Conservation (phyloP, 1,284 basidiomycete species). For the Fomitopsis palustris region DNA sequence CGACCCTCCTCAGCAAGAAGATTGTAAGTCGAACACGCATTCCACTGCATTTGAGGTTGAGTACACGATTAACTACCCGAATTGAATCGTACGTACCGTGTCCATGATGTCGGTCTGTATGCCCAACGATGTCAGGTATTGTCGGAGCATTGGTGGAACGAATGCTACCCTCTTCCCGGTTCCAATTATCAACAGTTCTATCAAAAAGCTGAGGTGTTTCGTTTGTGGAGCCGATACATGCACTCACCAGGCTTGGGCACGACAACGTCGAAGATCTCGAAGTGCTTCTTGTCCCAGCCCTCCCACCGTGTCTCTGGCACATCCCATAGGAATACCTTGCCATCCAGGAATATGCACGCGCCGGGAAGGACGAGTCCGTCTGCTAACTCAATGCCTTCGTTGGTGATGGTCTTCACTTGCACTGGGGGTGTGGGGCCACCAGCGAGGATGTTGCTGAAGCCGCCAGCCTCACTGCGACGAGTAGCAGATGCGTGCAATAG, state of each 20-base stretch:
- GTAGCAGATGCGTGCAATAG: slow-evolving; percentile 12
- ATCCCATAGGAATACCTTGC: slow-evolving; percentile 89
- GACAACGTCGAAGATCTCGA: slow-evolving; percentile 78
- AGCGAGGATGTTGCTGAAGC: slow-evolving; percentile 68
- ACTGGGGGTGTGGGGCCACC: slow-evolving; percentile 66
- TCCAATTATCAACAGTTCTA: slow-evolving; percentile 89
- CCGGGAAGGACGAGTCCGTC: slow-evolving; percentile 79
- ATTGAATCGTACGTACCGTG: slow-evolving; percentile 67
- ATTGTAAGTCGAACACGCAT: slow-evolving; percentile 95
- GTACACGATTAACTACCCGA: background rate
- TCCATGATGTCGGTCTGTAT: slow-evolving; percentile 95
- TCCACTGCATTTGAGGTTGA: slow-evolving; percentile 51
- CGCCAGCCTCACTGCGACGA: slow-evolving; percentile 15
- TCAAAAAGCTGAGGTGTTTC: background rate
- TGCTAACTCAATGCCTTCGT: slow-evolving; percentile 58
- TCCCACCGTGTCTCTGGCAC: slow-evolving; percentile 60
- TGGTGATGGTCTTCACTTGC: slow-evolving; percentile 61
- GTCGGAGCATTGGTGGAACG: slow-evolving; percentile 66
- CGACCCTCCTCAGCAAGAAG: slow-evolving; percentile 90
- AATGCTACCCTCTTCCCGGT: slow-evolving; percentile 76
- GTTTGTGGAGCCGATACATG: background rate
- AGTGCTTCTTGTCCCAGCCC: slow-evolving; percentile 72
- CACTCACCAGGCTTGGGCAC: slow-evolving; percentile 78
- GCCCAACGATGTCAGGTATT: slow-evolving; percentile 74
- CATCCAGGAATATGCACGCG: slow-evolving; percentile 82